phyloP scores from a whole-genome alignment of 305 asterid species.

The Coffea humblotiana region DNA sequence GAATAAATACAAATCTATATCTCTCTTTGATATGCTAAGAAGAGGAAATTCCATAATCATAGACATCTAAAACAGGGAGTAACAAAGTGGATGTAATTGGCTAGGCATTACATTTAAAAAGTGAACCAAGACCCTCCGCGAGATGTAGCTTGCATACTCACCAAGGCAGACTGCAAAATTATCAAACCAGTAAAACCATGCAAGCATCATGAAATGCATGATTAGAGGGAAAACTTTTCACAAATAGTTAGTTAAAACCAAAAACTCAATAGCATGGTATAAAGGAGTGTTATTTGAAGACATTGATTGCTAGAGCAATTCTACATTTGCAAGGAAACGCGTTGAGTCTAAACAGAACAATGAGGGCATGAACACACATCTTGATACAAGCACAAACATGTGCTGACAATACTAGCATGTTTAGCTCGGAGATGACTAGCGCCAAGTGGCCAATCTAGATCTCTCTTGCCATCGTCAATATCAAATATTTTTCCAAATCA shows the following conservation, averaged over 20 bases:
- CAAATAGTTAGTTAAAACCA: neutral
- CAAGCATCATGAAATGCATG: neutral
- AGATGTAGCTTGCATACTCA: neutral
- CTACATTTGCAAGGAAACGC: neutral
- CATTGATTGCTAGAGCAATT: neutral
- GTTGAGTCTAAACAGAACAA: neutral
- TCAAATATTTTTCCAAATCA: neutral
- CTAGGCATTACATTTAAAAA: neutral
- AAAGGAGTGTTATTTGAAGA: neutral
- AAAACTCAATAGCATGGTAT: neutral
- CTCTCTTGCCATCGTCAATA: neutral
- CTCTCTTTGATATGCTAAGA: neutral
- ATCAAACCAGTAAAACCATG: neutral
- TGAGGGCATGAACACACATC: neutral
- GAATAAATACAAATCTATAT: neutral
- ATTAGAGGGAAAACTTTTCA: neutral
- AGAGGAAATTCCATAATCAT: neutral
- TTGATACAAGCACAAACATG: too few relatives aligned
- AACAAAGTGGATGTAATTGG: neutral
- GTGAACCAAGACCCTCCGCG: neutral
- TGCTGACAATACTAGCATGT: neutral
- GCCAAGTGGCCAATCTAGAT: too few relatives aligned
- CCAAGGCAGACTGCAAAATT: neutral
- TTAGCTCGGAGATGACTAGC: neutral
- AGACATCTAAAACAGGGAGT: neutral